Evolutionary conservation across 1,139 yeast species (phyloP).

Genomic region (Pneumocystis sp.): DNA sequence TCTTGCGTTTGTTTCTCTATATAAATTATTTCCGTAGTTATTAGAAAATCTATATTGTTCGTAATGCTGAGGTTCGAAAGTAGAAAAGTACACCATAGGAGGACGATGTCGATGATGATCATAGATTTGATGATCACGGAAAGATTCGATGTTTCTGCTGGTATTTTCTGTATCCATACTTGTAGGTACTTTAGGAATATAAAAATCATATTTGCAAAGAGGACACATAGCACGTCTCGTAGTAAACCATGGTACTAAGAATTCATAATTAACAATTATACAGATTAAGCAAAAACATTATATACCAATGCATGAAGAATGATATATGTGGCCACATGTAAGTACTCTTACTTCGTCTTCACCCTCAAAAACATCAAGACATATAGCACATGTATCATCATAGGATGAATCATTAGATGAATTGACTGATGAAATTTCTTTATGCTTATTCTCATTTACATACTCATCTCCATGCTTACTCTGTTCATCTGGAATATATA

Average conservation of each 20-base stretch:
- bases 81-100: background rate
- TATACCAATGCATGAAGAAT: slow-evolving; percentile 52
- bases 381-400: slow-evolving; percentile 69
- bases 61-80: background rate
- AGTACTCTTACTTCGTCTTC: slow-evolving; percentile 56
- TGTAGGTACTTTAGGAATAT: slow-evolving; percentile 17
- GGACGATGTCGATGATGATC: background rate
- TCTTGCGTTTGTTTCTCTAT: background rate
- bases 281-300: background rate
- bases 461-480: slow-evolving; percentile 13
- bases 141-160: background rate
- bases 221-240: slow-evolving; percentile 72
- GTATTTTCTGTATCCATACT: background rate
- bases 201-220: slow-evolving; percentile 46
- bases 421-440: slow-evolving; percentile 12
- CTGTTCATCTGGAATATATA: background rate
- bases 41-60: background rate
- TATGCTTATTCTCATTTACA: slow-evolving; percentile 17
- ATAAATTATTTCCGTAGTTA: background rate
- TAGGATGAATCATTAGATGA: slow-evolving; percentile 23
- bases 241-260: slow-evolving; percentile 48
- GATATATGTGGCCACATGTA: slow-evolving; percentile 75
- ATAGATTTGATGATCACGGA: background rate
- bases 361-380: slow-evolving; percentile 51
- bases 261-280: background rate